Evolutionary conservation across 2,329 filamentous ascomycete species (phyloP).

Genomic region (Ophiostoma sp.): DNA sequence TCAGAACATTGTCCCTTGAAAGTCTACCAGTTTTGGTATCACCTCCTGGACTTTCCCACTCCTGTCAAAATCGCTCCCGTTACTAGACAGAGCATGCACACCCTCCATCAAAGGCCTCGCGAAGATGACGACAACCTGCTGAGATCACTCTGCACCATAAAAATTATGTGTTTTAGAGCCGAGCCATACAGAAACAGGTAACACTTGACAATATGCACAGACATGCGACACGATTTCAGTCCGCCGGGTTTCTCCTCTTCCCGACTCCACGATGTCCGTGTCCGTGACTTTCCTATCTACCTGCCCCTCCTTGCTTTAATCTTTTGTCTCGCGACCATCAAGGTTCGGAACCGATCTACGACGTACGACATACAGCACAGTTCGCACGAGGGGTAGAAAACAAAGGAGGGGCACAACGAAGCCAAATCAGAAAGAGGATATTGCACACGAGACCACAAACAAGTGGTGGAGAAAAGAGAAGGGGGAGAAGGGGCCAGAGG

Average conservation of each 20-base stretch:
- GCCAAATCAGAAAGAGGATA: slow-evolving; percentile 18
- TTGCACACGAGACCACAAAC: slow-evolving; percentile 18
- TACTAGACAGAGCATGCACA: background rate
- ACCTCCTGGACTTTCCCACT: background rate
- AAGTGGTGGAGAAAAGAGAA: background rate
- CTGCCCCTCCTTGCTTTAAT: background rate
- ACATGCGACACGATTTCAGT: background rate
- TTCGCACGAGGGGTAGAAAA: background rate
- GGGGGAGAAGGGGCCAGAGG: background rate
- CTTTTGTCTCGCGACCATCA: slow-evolving; percentile 6
- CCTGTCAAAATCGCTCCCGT: background rate
- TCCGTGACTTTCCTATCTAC: background rate
- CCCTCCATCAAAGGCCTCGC: background rate
- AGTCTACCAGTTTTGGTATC: background rate
- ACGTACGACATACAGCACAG: background rate
- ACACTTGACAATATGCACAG: background rate
- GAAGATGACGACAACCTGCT: background rate
- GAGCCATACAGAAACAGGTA: background rate
- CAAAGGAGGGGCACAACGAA: background rate
- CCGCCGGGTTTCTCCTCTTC: background rate
- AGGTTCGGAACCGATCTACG: background rate
- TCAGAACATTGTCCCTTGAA: background rate
- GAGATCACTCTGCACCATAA: background rate
- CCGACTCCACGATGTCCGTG: no score
- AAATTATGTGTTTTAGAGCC: background rate